A percentile compares a stretch with the other conserved stretches of the same genome.
Evolutionary conservation across 1,284 basidiomycete genomes (phyloP).

Genomic region (Lignosus rhinocerotis): DNA sequence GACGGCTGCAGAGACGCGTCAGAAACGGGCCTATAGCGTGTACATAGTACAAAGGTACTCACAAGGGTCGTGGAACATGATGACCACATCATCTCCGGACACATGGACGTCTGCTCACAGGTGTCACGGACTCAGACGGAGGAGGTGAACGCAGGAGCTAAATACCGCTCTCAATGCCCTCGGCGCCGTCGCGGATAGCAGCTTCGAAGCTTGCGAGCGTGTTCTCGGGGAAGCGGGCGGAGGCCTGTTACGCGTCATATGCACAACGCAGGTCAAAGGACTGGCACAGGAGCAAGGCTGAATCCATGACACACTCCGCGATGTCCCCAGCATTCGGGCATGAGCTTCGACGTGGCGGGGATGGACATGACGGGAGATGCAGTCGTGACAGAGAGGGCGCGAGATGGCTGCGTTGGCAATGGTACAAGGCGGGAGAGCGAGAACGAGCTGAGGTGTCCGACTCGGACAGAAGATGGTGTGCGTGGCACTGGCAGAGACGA

Average conservation of each 20-base stretch:
- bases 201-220: constrained; percentile 91
- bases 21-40: constrained; percentile 1
- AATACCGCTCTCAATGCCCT: constrained; percentile 94
- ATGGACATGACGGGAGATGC: constrained; percentile 10
- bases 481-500: constrained; percentile 4
- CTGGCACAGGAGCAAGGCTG: constrained; percentile 8
- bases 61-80: constrained; percentile 97
- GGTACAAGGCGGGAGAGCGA: constrained; percentile 1
- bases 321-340: constrained; percentile 88
- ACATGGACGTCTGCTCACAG: constrained; percentile 89
- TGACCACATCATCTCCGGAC: constrained; percentile 84
- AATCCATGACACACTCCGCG: constrained; percentile 70
- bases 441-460: neutral
- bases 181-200: constrained; percentile 90
- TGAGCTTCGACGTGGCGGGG: constrained; percentile 20
- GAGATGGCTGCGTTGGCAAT: neutral
- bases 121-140: constrained; percentile 29
- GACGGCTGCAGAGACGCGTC: constrained; percentile 46
- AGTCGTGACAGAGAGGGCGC: constrained; percentile 2
- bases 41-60: constrained; percentile 30
- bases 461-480: neutral
- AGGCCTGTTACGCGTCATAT: constrained; percentile 59
- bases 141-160: constrained; percentile 35
- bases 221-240: constrained; percentile 87
- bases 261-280: constrained; percentile 12